A percentile compares a stretch with the other conserved stretches of the same genome.
phyloP scores from a whole-genome alignment of 495 filamentous ascomycete genomes.

The Xylaria venustula region DNA sequence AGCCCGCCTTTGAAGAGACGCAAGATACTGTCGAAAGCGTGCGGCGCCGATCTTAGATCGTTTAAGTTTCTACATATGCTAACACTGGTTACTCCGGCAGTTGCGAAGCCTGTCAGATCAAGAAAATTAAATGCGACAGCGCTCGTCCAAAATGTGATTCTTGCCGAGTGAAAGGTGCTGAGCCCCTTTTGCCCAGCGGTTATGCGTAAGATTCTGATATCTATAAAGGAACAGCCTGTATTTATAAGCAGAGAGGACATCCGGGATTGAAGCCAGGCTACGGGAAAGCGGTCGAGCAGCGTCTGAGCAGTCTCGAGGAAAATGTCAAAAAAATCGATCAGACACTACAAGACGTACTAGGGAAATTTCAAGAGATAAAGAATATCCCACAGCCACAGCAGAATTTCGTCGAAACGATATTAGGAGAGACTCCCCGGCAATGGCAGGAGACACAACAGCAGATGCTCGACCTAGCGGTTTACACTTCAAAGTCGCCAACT shows the following conservation, averaged over 20 bases:
- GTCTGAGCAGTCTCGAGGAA: background rate
- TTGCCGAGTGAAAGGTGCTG: background rate
- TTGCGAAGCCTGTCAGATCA: background rate
- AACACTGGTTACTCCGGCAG: background rate
- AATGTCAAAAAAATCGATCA: background rate
- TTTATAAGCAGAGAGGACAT: background rate
- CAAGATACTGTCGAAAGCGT: too few species aligned
- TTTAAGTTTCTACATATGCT: too few species aligned
- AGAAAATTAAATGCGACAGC: background rate
- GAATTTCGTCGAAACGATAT: background rate
- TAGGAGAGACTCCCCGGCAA: background rate
- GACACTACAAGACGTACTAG: background rate
- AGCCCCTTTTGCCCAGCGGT: background rate
- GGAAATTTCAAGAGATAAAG: background rate
- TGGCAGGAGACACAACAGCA: background rate
- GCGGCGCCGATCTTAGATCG: too few species aligned
- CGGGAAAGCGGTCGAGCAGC: background rate
- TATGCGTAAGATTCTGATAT: background rate
- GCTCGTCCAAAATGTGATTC: background rate
- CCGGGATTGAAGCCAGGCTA: background rate
- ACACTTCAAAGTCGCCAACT: background rate
- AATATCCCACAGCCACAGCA: background rate
- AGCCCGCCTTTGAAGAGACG: too few species aligned
- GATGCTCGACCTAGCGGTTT: background rate
- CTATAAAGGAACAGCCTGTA: background rate